Percentiles rank a stretch among this genome's conserved stretches.
phyloP scores from a whole-genome alignment of 441 rosid species.

The Viola pubescens region DNA sequence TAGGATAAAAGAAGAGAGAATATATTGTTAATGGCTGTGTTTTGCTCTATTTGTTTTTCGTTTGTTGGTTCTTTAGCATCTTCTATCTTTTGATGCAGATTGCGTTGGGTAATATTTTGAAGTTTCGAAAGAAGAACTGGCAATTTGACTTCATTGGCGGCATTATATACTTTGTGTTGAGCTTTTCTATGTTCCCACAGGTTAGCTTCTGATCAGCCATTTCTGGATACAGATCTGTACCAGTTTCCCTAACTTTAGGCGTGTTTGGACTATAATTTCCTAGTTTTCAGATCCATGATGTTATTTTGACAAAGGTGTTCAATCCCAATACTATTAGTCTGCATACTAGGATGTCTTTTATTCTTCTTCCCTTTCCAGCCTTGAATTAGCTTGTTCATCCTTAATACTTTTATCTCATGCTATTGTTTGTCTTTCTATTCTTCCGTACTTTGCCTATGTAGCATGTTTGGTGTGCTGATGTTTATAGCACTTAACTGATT shows the following conservation, averaged over 20 bases:
- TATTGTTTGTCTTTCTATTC: background rate
- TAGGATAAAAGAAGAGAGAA: background rate
- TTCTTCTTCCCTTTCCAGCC: constrained; percentile 3
- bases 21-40: constrained; percentile 3
- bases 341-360: constrained; percentile 7
- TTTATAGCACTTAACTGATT: constrained; percentile 16
- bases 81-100: constrained; percentile 46
- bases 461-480: background rate
- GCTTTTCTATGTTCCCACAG: constrained; percentile 92
- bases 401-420: background rate
- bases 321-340: background rate
- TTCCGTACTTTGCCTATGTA: background rate
- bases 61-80: constrained; percentile 12
- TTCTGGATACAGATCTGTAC: constrained; percentile 7
- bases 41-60: constrained; percentile 5
- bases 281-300: background rate
- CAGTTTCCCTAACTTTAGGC: constrained; percentile 8
- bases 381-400: constrained; percentile 10
- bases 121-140: constrained; percentile 99
- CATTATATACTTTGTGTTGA: constrained; percentile 82
- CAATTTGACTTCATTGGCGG: constrained; percentile 99
- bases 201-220: constrained; percentile 32
- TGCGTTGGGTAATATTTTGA: constrained; percentile 97
- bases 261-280: background rate
- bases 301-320: background rate